Conservation (phyloP, 306 rosid genomes). For the Vachellia pachyceras region DNA sequence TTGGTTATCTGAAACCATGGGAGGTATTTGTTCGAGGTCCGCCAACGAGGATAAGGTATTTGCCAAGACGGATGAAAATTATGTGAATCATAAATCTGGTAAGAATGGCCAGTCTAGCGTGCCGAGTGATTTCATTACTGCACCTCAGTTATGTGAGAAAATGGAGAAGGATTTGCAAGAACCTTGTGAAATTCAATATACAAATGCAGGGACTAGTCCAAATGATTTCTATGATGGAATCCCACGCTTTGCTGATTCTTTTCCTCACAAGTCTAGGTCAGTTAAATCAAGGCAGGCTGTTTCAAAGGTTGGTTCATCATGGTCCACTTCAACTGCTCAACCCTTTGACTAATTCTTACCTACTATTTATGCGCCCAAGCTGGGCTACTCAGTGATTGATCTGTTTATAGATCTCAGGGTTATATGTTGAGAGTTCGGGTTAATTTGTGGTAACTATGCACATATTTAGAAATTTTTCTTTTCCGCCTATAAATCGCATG, state of each 20-base stretch:
- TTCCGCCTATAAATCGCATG: conserved; percentile 26
- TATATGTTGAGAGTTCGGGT: conserved; percentile 20
- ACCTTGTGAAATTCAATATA: conserved; percentile 14
- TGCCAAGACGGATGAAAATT: conserved; percentile 40
- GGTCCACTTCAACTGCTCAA: conserved; percentile 3
- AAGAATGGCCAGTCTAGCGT: conserved; percentile 27
- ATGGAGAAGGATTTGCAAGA: conserved; percentile 38
- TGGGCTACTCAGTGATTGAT: conserved; percentile 9
- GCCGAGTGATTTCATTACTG: conserved; percentile 38
- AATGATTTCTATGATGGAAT: conserved; percentile 85
- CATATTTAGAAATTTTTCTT: not conserved
- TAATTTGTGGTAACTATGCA: conserved; percentile 5
- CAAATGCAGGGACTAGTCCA: conserved; percentile 6
- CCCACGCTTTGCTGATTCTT: conserved; percentile 62
- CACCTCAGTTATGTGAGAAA: conserved; percentile 32
- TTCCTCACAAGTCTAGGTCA: conserved; percentile 69
- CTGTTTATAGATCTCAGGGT: conserved; percentile 31
- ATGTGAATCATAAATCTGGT: conserved; percentile 43
- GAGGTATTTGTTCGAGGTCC: conserved; percentile 72
- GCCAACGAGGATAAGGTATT: conserved; percentile 44
- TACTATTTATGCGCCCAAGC: conserved; percentile 2
- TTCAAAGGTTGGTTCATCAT: conserved; percentile 63
- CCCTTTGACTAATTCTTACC: conserved; percentile 2
- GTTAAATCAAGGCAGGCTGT: conserved; percentile 70
- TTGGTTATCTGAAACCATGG: conserved; percentile 50